A percentile compares a stretch with the other conserved stretches of the same genome.
Evolutionary conservation across 1,284 basidiomycete genomes (phyloP).

Genomic region (Gyrodon tennesseensis): DNA sequence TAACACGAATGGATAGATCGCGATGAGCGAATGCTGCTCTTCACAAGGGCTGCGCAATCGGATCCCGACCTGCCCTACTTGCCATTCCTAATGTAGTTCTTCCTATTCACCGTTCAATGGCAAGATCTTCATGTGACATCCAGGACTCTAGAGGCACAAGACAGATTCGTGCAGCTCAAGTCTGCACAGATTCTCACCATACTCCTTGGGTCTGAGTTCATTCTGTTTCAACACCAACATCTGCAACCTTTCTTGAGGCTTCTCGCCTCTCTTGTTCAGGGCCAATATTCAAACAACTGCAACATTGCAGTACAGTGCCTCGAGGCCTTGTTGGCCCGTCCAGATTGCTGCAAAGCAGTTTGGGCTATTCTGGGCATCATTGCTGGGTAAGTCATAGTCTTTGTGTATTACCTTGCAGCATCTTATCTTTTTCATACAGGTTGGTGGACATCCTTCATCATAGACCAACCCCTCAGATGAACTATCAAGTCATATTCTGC

Average conservation of each 20-base stretch:
- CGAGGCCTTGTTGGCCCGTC: slow-evolving; percentile 80
- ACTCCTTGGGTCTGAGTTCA: slow-evolving; percentile 68
- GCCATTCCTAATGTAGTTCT: slow-evolving; percentile 71
- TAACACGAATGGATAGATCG: slow-evolving; percentile 55
- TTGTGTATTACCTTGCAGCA: not conserved
- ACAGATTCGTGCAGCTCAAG: slow-evolving; percentile 94
- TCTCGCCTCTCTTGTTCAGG: slow-evolving; percentile 65
- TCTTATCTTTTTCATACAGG: slow-evolving; percentile 45
- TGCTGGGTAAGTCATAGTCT: slow-evolving; percentile 52
- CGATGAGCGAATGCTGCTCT: slow-evolving; percentile 75
- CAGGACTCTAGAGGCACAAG: slow-evolving; percentile 81
- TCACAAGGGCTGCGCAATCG: slow-evolving; percentile 57
- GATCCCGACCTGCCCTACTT: slow-evolving; percentile 83
- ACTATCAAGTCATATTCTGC: slow-evolving; percentile 90
- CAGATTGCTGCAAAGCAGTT: slow-evolving; percentile 71
- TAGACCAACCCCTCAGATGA: slow-evolving; percentile 86
- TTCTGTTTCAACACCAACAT: slow-evolving; percentile 56
- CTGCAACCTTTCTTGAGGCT: slow-evolving; percentile 68
- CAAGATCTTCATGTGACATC: slow-evolving; percentile 11
- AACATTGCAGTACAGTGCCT: slow-evolving; percentile 92
- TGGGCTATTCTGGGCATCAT: slow-evolving; percentile 71
- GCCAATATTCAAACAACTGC: slow-evolving; percentile 65
- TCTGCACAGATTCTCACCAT: slow-evolving; percentile 86
- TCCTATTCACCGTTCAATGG: not conserved
- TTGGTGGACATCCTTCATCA: slow-evolving; percentile 76